Conservation (phyloP, 1,284 basidiomycete genomes). For the Tilletiopsis washingtonensis region DNA sequence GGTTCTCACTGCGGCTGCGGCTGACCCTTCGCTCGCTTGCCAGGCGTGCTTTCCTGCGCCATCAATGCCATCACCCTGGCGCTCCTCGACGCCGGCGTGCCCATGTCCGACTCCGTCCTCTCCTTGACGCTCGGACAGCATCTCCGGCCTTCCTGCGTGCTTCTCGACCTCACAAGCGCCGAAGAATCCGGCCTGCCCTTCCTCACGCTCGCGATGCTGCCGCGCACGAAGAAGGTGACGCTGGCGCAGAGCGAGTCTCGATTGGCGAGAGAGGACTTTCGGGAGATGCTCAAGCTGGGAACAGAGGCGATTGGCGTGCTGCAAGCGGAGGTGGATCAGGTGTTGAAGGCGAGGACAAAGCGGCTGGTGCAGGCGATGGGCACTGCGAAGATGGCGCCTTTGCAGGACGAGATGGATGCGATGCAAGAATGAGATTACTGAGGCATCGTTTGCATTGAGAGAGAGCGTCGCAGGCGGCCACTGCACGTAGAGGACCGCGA, state of each 20-base stretch:
- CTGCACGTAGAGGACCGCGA: too few relatives aligned
- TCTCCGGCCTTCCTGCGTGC: conserved; percentile 52
- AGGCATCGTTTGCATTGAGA: too few relatives aligned
- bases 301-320: conserved; percentile 69
- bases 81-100: conserved; percentile 79
- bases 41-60: conserved; percentile 77
- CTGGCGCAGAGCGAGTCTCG: conserved; percentile 87
- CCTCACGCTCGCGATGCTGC: conserved; percentile 78
- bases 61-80: conserved; percentile 93
- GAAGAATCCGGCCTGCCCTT: conserved; percentile 87
- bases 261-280: conserved; percentile 84
- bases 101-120: conserved; percentile 80
- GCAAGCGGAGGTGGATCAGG: conserved; percentile 73
- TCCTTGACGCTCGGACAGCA: conserved; percentile 56
- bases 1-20: neutral
- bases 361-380: conserved; percentile 53
- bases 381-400: too few relatives aligned
- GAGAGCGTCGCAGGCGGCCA: too few relatives aligned
- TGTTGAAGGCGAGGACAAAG: conserved; percentile 62
- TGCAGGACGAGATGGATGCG: too few relatives aligned
- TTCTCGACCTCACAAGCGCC: conserved; percentile 75
- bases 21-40: neutral
- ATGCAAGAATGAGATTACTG: too few relatives aligned
- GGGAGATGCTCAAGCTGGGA: conserved; percentile 73
- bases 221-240: conserved; percentile 69